These are phyloP conservation scores for Coemansia sp. DNA, from an alignment of 192 early-diverging fungal species.

Conservation along the genomic window DNA sequence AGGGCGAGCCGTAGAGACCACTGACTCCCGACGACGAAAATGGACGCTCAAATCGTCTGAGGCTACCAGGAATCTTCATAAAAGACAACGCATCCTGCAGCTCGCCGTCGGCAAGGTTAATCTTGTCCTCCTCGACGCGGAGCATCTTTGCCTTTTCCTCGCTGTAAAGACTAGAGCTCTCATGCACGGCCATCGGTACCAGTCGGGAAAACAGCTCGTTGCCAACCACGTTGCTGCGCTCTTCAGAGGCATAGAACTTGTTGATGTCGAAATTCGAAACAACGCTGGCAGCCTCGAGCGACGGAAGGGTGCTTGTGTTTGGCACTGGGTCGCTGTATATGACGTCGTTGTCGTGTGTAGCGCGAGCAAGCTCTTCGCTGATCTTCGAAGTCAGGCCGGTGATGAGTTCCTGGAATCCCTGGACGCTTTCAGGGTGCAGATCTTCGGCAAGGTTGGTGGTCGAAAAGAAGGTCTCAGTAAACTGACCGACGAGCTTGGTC, in stretches of 20 bases:
- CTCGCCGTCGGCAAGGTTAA: conserved; percentile 81
- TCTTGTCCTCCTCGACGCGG: conserved; percentile 73
- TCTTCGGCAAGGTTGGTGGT: conserved; percentile 60
- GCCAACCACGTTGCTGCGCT: conserved; percentile 80
- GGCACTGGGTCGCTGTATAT: conserved; percentile 91
- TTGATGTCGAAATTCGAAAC: conserved; percentile 73
- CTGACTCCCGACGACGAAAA: conserved; percentile 35
- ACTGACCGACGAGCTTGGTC: conserved; percentile 57
- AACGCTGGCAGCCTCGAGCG: conserved; percentile 63
- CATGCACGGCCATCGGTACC: conserved; percentile 92
- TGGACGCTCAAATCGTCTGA: conserved; percentile 74
- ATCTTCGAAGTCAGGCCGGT: conserved; percentile 64
- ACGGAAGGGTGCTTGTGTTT: conserved; percentile 69
- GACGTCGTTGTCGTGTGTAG: conserved; percentile 91
- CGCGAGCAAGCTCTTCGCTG: conserved; percentile 67
- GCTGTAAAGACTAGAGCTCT: conserved; percentile 89
- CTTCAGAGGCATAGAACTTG: conserved; percentile 70
- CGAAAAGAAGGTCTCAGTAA: conserved; percentile 68
- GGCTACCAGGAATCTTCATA: conserved; percentile 77
- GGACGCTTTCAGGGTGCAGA: conserved; percentile 63
- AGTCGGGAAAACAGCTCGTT: conserved; percentile 84
- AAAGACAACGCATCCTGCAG: conserved; percentile 78
- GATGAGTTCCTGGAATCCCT: conserved; percentile 72
- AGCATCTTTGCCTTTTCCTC: conserved; percentile 95
- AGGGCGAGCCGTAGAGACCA: conserved; percentile 12